phyloP scores from a whole-genome alignment of 441 rosid genomes.

The Geranium incanum region DNA sequence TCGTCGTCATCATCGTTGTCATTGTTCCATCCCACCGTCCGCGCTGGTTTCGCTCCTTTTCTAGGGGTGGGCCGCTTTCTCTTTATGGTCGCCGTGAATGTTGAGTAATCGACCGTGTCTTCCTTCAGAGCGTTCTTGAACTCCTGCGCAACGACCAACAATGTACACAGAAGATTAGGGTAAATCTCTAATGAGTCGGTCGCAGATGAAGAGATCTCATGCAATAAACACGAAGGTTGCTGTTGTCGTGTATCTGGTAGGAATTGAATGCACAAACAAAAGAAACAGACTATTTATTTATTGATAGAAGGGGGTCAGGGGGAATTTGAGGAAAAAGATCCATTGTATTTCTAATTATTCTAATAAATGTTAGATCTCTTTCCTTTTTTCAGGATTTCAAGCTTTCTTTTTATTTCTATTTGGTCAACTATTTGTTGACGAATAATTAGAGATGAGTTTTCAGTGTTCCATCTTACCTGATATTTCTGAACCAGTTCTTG shows the following conservation, averaged over 20 bases:
- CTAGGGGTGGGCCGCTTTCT: slow-evolving; percentile 64
- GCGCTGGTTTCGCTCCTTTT: slow-evolving; percentile 37
- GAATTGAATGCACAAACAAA: no score
- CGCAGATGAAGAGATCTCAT: no score
- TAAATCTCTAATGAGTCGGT: background rate
- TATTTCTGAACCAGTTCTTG: slow-evolving; percentile 67
- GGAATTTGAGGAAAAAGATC: no score
- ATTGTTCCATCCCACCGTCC: slow-evolving; percentile 17
- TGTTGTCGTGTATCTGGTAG: no score
- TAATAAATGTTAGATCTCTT: no score
- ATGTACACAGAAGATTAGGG: background rate
- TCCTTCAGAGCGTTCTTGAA: slow-evolving; percentile 81
- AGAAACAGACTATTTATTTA: no score
- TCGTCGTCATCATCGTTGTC: slow-evolving; percentile 43
- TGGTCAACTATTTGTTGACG: background rate
- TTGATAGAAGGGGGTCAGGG: no score
- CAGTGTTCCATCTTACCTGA: slow-evolving; percentile 43
- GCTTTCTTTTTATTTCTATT: no score
- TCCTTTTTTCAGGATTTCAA: no score
- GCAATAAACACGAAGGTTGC: no score
- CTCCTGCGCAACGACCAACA: slow-evolving; percentile 40
- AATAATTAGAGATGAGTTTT: background rate
- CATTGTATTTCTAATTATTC: no score
- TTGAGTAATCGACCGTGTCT: slow-evolving; percentile 69
- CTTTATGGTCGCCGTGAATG: slow-evolving; percentile 73